These are phyloP conservation scores for Trametes villosa DNA, from an alignment of 768 basidiomycete genomes.

Conservation along the genomic window DNA sequence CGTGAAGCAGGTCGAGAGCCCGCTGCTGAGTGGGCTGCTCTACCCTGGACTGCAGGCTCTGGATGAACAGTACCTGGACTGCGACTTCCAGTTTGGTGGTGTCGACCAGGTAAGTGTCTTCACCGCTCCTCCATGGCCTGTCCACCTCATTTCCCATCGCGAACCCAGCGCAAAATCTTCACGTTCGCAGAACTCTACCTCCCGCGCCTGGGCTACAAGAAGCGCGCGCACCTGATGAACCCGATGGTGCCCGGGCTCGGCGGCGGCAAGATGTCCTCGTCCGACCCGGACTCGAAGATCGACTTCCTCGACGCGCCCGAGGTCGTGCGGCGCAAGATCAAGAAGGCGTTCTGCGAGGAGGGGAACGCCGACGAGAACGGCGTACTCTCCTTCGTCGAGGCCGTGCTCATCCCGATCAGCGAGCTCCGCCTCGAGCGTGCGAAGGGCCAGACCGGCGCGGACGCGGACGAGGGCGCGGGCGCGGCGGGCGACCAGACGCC, in stretches of 20 bases:
- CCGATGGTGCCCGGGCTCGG: conserved; percentile 94
- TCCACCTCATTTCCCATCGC: background rate
- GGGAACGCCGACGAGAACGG: conserved; percentile 90
- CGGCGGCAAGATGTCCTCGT: conserved; percentile 98
- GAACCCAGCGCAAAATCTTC: conserved; percentile 93
- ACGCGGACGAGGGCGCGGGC: conserved; percentile 49
- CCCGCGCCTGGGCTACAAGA: conserved; percentile 88
- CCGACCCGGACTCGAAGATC: conserved; percentile 97
- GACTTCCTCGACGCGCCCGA: conserved; percentile 93
- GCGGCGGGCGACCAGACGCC: conserved; percentile 57
- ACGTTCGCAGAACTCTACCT: conserved; percentile 97
- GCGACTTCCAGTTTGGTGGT: conserved; percentile 98
- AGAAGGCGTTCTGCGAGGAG: conserved; percentile 91
- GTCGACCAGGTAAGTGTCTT: conserved; percentile 80
- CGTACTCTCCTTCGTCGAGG: conserved; percentile 79
- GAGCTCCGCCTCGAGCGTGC: conserved; percentile 67
- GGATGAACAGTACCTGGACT: conserved; percentile 94
- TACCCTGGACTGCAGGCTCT: conserved; percentile 97
- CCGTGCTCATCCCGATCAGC: conserved; percentile 89
- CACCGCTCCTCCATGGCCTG: background rate
- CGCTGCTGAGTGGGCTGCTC: conserved; percentile 86
- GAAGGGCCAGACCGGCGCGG: conserved; percentile 48
- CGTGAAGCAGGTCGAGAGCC: conserved; percentile 95
- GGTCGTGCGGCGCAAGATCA: conserved; percentile 86
- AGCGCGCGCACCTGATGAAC: conserved; percentile 98